A percentile compares a stretch with the other conserved stretches of the same genome.
These are phyloP conservation scores for Kurtzmaniella fragi DNA, from an alignment of 805 yeast species.

Conservation along the genomic window DNA sequence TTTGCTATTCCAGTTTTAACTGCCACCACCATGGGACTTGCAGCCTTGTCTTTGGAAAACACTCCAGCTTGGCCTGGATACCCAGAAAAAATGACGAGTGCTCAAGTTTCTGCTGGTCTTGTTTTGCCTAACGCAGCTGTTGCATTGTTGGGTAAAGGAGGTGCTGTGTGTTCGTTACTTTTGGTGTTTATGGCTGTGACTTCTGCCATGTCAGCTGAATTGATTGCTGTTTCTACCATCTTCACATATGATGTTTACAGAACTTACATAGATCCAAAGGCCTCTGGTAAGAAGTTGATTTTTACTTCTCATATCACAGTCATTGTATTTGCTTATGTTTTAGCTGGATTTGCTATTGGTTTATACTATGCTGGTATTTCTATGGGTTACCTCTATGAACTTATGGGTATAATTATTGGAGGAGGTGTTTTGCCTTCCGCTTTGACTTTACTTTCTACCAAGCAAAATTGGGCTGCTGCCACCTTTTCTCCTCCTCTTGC, in stretches of 20 bases:
- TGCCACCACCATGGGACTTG: constrained; percentile 85
- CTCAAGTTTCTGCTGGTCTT: constrained; percentile 76
- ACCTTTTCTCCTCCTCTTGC: constrained; percentile 75
- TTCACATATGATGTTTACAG: constrained; percentile 84
- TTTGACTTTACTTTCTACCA: constrained; percentile 57
- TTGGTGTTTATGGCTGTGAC: constrained; percentile 90
- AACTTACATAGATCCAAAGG: constrained; percentile 72
- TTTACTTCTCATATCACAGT: constrained; percentile 64
- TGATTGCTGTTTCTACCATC: constrained; percentile 82
- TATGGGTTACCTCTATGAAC: constrained; percentile 81
- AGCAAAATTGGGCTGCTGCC: constrained; percentile 67
- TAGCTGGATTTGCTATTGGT: constrained; percentile 84
- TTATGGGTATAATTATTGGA: constrained; percentile 87
- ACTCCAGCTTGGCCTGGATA: constrained; percentile 75
- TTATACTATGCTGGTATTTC: constrained; percentile 75
- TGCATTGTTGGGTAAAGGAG: constrained; percentile 80
- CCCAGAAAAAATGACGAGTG: constrained; percentile 60
- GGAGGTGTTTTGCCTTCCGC: constrained; percentile 80
- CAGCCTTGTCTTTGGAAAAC: constrained; percentile 67
- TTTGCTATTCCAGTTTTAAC: constrained; percentile 81
- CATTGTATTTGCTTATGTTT: constrained; percentile 47
- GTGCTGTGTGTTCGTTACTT: constrained; percentile 77
- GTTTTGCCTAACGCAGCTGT: constrained; percentile 76
- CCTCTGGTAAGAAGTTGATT: constrained; percentile 70
- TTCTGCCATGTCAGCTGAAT: constrained; percentile 87